These are phyloP conservation scores for Trypanosoma platydactyli DNA, from an alignment of 208 protist species.

Conservation along the genomic window DNA sequence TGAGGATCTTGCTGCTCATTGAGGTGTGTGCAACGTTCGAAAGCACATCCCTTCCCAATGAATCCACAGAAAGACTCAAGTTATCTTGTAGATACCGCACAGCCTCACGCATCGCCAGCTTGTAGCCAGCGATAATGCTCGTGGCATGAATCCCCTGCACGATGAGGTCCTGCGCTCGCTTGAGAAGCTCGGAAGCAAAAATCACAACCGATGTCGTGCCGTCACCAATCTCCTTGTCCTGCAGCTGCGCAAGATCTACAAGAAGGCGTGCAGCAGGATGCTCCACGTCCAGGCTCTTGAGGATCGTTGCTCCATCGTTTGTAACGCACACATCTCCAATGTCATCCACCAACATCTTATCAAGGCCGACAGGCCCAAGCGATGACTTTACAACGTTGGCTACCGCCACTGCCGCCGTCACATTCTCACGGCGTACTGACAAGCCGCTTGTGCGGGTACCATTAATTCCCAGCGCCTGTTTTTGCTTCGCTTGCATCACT, in stretches of 20 bases:
- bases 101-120: slow-evolving; percentile 95
- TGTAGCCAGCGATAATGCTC: slow-evolving; percentile 98
- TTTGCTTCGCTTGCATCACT: slow-evolving; percentile 88
- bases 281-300: slow-evolving; percentile 92
- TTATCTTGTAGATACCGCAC: slow-evolving; percentile 96
- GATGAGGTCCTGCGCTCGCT: slow-evolving; percentile 97
- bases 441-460: slow-evolving; percentile 95
- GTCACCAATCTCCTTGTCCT: slow-evolving; percentile 99
- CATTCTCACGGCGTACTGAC: slow-evolving; percentile 97
- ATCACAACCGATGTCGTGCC: slow-evolving; percentile 99
- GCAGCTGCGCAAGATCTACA: slow-evolving; percentile 98
- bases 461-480: slow-evolving; percentile 91
- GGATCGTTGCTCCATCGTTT: slow-evolving; percentile 99
- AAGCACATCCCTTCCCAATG: slow-evolving; percentile 94
- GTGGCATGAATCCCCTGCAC: slow-evolving; percentile 98
- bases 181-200: slow-evolving; percentile 98
- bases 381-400: slow-evolving; percentile 99
- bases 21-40: slow-evolving; percentile 98
- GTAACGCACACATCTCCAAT: slow-evolving; percentile 99
- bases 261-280: slow-evolving; percentile 97
- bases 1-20: slow-evolving; percentile 99
- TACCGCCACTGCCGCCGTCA: slow-evolving; percentile 96
- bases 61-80: slow-evolving; percentile 78
- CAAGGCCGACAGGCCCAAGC: slow-evolving; percentile 99
- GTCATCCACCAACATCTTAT: slow-evolving; percentile 99